Percentiles rank a stretch among this genome's conserved stretches.
Evolutionary conservation across 2,329 filamentous ascomycete species (phyloP).

Genomic region (Diaporthe citri): DNA sequence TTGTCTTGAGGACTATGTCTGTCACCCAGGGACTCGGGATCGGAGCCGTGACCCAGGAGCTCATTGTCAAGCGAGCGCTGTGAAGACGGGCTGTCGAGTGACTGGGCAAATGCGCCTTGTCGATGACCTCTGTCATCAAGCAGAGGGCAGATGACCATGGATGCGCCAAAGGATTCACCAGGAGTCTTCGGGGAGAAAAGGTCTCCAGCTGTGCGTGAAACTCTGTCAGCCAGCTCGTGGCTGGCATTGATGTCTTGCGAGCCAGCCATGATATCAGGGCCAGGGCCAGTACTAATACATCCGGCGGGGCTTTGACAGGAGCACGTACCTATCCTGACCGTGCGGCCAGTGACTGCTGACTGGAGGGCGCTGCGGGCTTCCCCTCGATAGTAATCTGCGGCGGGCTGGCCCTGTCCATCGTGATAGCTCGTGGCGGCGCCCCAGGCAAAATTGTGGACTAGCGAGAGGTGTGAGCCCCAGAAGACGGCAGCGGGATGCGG

Average conservation of each 20-base stretch:
- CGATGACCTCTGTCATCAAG: conserved; percentile 26
- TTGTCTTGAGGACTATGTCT: background rate
- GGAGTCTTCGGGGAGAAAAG: background rate
- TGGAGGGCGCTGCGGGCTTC: conserved; percentile 27
- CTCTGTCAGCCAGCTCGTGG: background rate
- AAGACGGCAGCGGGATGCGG: conserved; percentile 32
- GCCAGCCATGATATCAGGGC: background rate
- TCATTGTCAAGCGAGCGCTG: conserved; percentile 24
- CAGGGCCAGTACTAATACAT: background rate
- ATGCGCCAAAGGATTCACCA: background rate
- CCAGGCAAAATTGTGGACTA: conserved; percentile 27
- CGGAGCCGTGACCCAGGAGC: background rate
- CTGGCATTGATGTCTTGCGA: background rate
- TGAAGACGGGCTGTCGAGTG: background rate
- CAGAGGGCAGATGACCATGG: conserved; percentile 23
- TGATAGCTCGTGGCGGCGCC: background rate
- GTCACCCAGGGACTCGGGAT: too few species aligned
- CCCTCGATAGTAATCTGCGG: background rate
- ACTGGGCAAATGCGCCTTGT: conserved; percentile 23
- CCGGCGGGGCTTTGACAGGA: background rate
- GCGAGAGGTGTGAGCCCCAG: conserved; percentile 18
- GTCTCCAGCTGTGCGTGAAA: background rate
- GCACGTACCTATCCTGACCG: conserved; percentile 23
- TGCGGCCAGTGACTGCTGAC: conserved; percentile 28
- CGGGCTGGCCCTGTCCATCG: conserved; percentile 10